These are phyloP conservation scores for Punica granatum DNA, from an alignment of 345 rosid species.

Conservation along the genomic window DNA sequence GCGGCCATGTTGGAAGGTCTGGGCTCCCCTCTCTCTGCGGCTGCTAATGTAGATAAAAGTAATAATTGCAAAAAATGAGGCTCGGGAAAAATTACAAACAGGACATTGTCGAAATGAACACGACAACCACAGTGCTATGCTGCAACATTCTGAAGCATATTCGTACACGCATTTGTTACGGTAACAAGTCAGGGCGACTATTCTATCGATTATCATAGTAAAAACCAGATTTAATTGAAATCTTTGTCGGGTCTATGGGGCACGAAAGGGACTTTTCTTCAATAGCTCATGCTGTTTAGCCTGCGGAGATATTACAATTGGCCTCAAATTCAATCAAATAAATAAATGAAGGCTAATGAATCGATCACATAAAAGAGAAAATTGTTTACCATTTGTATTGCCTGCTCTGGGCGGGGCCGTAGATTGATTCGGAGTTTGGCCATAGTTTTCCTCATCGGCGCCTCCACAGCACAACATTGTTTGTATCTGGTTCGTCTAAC, in stretches of 20 bases:
- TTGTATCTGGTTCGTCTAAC: constrained; percentile 14
- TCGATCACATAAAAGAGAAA: not conserved
- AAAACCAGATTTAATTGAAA: no score
- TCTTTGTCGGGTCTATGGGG: no score
- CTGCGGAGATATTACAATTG: no score
- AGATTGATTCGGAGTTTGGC: constrained; percentile 57
- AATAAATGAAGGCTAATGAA: no score
- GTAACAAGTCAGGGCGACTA: no score
- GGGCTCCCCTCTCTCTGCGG: constrained; percentile 67
- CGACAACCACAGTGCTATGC: not conserved
- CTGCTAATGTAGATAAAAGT: constrained; percentile 15
- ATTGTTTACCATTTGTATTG: constrained; percentile 38
- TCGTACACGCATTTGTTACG: no score
- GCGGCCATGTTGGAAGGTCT: constrained; percentile 29
- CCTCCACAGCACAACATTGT: constrained; percentile 89
- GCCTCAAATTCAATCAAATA: no score
- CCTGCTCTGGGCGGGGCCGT: constrained; percentile 76
- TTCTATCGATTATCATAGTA: no score
- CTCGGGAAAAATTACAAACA: not conserved
- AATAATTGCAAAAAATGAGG: not conserved
- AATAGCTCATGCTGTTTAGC: no score
- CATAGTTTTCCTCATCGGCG: constrained; percentile 68
- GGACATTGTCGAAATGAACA: not conserved
- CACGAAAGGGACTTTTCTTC: no score
- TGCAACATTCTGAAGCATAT: not conserved